Evolutionary conservation across 352 stramenopile species (phyloP), one percentile per base, ranked within the genome.

Genomic region (Pythium plurisporium): DNA sequence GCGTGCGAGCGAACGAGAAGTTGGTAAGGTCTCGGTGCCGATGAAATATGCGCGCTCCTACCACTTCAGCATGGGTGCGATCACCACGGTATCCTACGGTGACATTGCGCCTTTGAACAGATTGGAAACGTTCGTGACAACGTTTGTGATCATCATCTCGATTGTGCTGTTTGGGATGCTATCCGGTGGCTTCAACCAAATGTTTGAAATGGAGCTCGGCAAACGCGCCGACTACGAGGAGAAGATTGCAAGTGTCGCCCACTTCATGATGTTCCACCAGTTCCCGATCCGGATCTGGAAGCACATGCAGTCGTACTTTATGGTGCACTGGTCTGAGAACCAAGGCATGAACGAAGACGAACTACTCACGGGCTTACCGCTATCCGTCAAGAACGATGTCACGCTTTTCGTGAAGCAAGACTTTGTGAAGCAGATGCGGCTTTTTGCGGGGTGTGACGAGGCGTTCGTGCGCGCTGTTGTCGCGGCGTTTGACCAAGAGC

Each of bases 31-130:
- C 65, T 87, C 38, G 65, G 59, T 0, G 49, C 42, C 26, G 61
- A 56, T 68, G n/a, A 56, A 61, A 3, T 89, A 87, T 36, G 36
- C 78, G 17, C 73, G 79, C 10, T 82, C 71, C 26, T 78, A 73
- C n/a, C 72, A 87, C 58, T 87, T 87, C 37, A 87, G 76, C 45
- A 87, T 89, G 25, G 77, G 75, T 2, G 79, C 79, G 15, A 86
- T 87, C 59, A 89, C 75, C 6, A 87, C 77, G 0, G 79, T 89
- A 1, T 89, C 65, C 25, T 89, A 87, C 48, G 77, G 77, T 0
- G 79, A 89, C 40, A 86, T 89, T 41, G 49, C 80, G 0, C 79
- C 79, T 10, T 66, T 75, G 55, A 89, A 89, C 52, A 73, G 72
- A 1, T 58, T 62, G 14, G 79, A 90, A 63, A 87, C 69, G 22